Percentiles rank a stretch among this genome's conserved stretches.
Evolutionary conservation across 2,329 filamentous ascomycete species (phyloP).

Genomic region (Fusarium sp.): DNA sequence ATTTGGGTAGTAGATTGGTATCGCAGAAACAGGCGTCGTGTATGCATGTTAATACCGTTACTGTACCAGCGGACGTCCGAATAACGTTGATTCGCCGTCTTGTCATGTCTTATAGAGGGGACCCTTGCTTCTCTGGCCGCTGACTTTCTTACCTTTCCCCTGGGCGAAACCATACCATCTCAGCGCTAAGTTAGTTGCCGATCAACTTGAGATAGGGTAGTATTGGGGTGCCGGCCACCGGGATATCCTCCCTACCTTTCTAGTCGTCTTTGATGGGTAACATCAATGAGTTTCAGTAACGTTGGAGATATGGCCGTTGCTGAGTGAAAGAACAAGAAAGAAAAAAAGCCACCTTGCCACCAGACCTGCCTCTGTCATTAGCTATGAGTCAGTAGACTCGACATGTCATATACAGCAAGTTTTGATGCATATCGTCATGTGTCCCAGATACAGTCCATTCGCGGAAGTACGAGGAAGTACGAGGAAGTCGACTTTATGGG

Average conservation of each 20-base stretch:
- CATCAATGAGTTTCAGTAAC: not conserved
- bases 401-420: not conserved
- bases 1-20: not conserved
- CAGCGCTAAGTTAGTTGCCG: slow-evolving; percentile 7
- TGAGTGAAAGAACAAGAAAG: not conserved
- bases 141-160: not conserved
- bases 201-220: slow-evolving; percentile 18
- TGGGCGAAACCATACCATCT: not conserved
- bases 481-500: not conserved
- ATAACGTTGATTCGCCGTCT: not conserved
- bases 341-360: not conserved
- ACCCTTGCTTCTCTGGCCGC: not conserved
- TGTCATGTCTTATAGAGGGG: not conserved
- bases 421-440: not conserved
- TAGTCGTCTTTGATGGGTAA: not conserved
- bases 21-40: not conserved
- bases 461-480: not conserved
- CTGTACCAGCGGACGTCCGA: not conserved
- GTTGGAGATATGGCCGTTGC: not conserved
- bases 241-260: slow-evolving; percentile 4
- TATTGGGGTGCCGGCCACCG: slow-evolving; percentile 16
- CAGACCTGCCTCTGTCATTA: not conserved
- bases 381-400: not conserved
- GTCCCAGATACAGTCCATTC: not conserved
- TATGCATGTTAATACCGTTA: not conserved